Evolutionary conservation across 1,284 basidiomycete species (phyloP), one percentile per base, ranked within the genome.

Genomic region (Agaricales sp.): DNA sequence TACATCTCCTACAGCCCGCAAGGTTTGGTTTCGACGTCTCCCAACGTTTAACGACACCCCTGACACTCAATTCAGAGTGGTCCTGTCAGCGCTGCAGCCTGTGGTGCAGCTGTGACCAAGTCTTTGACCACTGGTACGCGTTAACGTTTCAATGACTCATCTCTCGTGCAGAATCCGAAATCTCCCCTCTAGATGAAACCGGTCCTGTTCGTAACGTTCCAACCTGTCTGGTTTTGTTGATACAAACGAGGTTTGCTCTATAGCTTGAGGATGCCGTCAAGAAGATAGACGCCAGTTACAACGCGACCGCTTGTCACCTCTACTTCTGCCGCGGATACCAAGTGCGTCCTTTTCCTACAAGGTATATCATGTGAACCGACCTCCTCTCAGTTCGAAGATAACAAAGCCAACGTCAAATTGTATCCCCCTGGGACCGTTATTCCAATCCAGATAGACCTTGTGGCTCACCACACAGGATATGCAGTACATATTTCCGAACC

Each of bases 321-420:
- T 68, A 59, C 53, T 65, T 68, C 56, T 67, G 67, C 52, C 55
- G 61, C 49, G 66, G 65, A 18, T 55, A 58, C 45, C 60, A 64
- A 54, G 64, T 65, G 37, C 16, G 55, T 46, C 8, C 30, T 35
- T 11, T 8, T 45, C 12, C 26, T 47, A 2, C 22, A 43, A 13
- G 23, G 38, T n/a, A 1, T 26, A 16, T 18, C 16, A 11, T 35
- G 30, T n/a, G 8, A 8, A 35, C n/a, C 11, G 30, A 35, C n/a
- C 30, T 35, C n/a, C 11, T 35, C 12, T 14, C 43, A 67, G 66
- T 58, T 59, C 22, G 59, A 57, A 19, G 67, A 67, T 47, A 67
- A 67, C 50, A 52, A 45, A 16, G 55, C 51, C 51, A 65, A 63
- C 39, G 61, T 59, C 2, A 58, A 59, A 6, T 55, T 48, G 2